These are phyloP conservation scores for Pythium scleroteichum DNA, from an alignment of 352 stramenopile genomes.

Conservation along the genomic window DNA sequence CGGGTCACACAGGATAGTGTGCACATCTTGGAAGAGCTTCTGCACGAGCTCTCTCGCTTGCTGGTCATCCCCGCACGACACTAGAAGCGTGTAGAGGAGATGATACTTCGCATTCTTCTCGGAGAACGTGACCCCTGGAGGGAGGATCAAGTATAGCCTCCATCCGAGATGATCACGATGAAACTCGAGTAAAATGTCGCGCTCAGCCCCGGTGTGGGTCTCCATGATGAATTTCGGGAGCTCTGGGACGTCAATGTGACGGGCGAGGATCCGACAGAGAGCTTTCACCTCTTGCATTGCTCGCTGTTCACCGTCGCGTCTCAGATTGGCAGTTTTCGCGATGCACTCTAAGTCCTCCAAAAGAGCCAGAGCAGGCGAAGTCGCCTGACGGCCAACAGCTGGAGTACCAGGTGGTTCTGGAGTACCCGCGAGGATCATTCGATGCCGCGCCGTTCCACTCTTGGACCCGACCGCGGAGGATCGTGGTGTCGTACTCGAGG, in stretches of 20 bases:
- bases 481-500: too few relatives aligned
- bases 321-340: background rate
- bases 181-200: background rate
- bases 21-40: background rate
- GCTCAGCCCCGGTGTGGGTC: background rate
- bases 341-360: background rate
- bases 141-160: slow-evolving; percentile 1
- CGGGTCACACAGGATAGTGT: too few relatives aligned
- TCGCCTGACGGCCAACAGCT: background rate
- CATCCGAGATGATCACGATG: background rate
- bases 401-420: background rate
- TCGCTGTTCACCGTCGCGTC: background rate
- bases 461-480: too few relatives aligned
- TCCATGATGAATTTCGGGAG: background rate
- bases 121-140: background rate
- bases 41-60: background rate
- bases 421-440: background rate
- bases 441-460: background rate
- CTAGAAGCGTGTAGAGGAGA: background rate
- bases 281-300: background rate
- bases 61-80: background rate
- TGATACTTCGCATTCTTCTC: background rate
- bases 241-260: background rate
- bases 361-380: background rate
- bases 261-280: too few relatives aligned